These are phyloP conservation scores for Fusarium praegraminearum DNA, from an alignment of 2,329 filamentous ascomycete species.

Conservation along the genomic window DNA sequence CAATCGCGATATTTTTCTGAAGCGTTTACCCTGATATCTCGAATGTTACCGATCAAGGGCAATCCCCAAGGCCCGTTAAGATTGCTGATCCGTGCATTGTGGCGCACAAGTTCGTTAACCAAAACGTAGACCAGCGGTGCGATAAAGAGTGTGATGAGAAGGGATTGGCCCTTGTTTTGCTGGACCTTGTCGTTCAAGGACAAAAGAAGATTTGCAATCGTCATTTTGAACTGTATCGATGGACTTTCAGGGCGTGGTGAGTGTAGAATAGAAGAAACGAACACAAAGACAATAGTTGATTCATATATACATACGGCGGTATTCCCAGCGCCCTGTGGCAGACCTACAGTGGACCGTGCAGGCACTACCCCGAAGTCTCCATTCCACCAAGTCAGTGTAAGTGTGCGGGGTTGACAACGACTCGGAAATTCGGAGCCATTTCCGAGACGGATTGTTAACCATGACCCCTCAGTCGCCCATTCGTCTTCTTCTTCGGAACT, in stretches of 20 bases:
- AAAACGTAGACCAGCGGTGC: slow-evolving; percentile 60
- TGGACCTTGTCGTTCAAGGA: slow-evolving; percentile 35
- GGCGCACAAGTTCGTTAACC: slow-evolving; percentile 62
- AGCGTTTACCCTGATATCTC: slow-evolving; percentile 66
- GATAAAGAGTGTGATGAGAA: slow-evolving; percentile 41
- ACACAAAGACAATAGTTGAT: background rate
- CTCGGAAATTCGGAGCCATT: background rate
- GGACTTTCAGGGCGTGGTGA: background rate
- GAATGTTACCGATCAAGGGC: slow-evolving; percentile 67
- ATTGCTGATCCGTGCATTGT: slow-evolving; percentile 57
- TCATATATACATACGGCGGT: background rate
- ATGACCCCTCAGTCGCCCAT: background rate
- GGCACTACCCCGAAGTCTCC: background rate
- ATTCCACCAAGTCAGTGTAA: too few relatives aligned
- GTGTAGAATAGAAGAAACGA: background rate
- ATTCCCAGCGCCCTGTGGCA: background rate
- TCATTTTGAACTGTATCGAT: slow-evolving; percentile 37
- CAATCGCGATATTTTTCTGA: slow-evolving; percentile 68
- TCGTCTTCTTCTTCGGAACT: background rate
- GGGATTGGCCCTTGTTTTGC: slow-evolving; percentile 42
- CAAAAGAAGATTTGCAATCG: slow-evolving; percentile 43
- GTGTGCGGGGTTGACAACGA: background rate
- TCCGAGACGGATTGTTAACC: background rate
- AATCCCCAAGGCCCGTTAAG: slow-evolving; percentile 63
- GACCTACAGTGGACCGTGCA: background rate